A percentile compares a stretch with the other conserved stretches of the same genome.
These are phyloP conservation scores for Phytophthora syringae DNA, from an alignment of 352 stramenopile species.

Conservation along the genomic window DNA sequence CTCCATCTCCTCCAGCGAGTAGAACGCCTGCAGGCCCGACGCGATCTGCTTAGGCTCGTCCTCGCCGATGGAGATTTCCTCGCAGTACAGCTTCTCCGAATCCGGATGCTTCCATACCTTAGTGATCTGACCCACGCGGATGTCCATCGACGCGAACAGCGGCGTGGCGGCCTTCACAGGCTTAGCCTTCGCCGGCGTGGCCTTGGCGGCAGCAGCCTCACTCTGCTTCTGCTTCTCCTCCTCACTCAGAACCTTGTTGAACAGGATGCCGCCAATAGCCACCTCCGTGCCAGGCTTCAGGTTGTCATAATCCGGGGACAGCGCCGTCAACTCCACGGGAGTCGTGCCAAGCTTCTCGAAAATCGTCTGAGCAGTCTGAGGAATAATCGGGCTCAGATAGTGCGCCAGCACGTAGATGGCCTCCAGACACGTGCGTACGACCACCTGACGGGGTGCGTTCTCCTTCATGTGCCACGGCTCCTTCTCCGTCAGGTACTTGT, in stretches of 20 bases:
- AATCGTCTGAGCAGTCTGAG: conserved; percentile 89
- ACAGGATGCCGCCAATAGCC: conserved; percentile 95
- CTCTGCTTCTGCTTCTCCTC: conserved; percentile 76
- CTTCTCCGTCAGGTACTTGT: conserved; percentile 98
- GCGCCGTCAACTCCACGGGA: conserved; percentile 70
- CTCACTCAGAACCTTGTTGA: conserved; percentile 90
- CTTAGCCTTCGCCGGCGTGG: conserved; percentile 48
- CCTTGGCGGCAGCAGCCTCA: conserved; percentile 57
- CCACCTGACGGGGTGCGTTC: conserved; percentile 87
- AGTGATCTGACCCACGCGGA: conserved; percentile 81
- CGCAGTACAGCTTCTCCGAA: conserved; percentile 97
- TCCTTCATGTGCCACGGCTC: conserved; percentile 98
- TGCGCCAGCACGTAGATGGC: conserved; percentile 97
- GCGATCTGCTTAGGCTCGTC: conserved; percentile 94
- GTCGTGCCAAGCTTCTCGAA: conserved; percentile 95
- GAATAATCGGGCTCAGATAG: conserved; percentile 96
- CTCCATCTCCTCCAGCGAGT: conserved; percentile 96
- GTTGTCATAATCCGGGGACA: conserved; percentile 92
- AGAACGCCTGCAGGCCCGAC: conserved; percentile 95
- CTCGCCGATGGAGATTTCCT: conserved; percentile 99
- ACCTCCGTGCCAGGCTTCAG: conserved; percentile 91
- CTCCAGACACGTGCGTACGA: conserved; percentile 97
- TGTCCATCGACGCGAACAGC: conserved; percentile 81
- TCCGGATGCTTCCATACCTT: conserved; percentile 88
- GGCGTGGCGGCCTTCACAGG: conserved; percentile 59